A percentile compares a stretch with the other conserved stretches of the same genome.
These are phyloP conservation scores for Solanum pennellii DNA, from an alignment of 257 asterid genomes.

Conservation along the genomic window DNA sequence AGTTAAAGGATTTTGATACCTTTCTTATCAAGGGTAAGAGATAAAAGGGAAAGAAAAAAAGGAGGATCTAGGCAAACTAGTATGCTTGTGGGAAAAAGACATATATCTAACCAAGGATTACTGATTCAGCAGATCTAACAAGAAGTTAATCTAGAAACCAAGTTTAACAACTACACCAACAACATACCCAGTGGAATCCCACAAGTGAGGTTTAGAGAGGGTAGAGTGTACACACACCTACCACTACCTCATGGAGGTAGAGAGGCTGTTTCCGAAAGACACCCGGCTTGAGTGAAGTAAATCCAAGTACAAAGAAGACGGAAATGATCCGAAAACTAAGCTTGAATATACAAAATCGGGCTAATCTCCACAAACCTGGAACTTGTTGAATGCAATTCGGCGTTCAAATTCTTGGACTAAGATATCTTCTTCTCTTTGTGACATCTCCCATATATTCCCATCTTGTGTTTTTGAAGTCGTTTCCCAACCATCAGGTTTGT, in stretches of 20 bases:
- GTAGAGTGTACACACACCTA: too few relatives aligned
- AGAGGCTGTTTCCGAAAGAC: too few relatives aligned
- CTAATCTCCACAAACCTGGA: constrained; percentile 45
- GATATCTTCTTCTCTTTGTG: constrained; percentile 91
- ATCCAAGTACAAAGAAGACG: too few relatives aligned
- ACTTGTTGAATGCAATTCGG: constrained; percentile 81
- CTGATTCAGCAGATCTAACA: background rate
- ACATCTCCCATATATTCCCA: constrained; percentile 87
- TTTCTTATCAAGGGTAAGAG: background rate
- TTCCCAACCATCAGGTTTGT: constrained; percentile 95
- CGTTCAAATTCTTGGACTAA: constrained; percentile 95
- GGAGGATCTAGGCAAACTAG: background rate
- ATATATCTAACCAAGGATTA: background rate
- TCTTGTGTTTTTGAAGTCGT: constrained; percentile 54
- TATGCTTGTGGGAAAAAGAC: background rate
- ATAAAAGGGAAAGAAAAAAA: background rate
- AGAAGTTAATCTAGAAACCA: background rate
- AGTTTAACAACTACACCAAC: background rate
- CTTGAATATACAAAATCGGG: background rate
- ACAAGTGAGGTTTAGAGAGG: too few relatives aligned
- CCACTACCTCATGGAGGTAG: too few relatives aligned
- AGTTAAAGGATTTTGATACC: background rate
- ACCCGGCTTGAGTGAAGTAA: too few relatives aligned
- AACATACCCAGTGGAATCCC: too few relatives aligned
- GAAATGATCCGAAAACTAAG: background rate